Evolutionary conservation across 371 early-diverging fungal genomes (phyloP).

Genomic region (Actinomucor elegans): DNA sequence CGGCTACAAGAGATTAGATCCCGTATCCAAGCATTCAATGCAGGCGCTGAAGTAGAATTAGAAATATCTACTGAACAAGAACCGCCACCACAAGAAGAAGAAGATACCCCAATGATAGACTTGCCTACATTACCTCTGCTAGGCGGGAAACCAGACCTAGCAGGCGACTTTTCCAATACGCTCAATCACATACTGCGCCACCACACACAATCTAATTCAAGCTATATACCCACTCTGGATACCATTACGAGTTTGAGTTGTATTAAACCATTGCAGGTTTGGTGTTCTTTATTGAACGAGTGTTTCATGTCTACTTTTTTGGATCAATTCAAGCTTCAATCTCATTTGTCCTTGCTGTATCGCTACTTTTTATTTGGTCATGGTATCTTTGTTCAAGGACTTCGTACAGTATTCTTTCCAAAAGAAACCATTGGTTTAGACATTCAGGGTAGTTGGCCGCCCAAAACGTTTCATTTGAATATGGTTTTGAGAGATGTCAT

Average conservation of each 20-base stretch:
- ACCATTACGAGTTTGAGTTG: conserved; percentile 35
- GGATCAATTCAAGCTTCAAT: conserved; percentile 42
- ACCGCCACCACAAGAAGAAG: neutral
- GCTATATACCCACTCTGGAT: conserved; percentile 37
- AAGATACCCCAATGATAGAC: neutral
- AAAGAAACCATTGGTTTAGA: conserved; percentile 8
- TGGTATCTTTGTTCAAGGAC: conserved; percentile 34
- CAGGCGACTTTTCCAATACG: conserved; percentile 14
- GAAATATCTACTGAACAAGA: neutral
- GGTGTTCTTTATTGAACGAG: conserved; percentile 46
- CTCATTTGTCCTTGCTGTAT: conserved; percentile 38
- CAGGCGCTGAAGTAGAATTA: too few species aligned
- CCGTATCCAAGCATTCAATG: neutral
- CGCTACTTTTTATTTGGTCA: conserved; percentile 45
- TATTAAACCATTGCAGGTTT: conserved; percentile 30
- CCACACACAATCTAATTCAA: too few species aligned
- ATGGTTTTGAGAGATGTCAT: conserved; percentile 41
- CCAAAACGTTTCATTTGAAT: conserved; percentile 38
- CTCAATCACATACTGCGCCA: conserved; percentile 4
- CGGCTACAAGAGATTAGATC: neutral
- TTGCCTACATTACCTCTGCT: neutral
- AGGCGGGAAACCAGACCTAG: neutral
- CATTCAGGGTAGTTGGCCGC: conserved; percentile 40
- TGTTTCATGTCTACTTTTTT: conserved; percentile 51
- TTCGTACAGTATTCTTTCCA: conserved; percentile 34